Evolutionary conservation across 2,329 filamentous ascomycete species (phyloP).

Genomic region (Calonectria honghensis): DNA sequence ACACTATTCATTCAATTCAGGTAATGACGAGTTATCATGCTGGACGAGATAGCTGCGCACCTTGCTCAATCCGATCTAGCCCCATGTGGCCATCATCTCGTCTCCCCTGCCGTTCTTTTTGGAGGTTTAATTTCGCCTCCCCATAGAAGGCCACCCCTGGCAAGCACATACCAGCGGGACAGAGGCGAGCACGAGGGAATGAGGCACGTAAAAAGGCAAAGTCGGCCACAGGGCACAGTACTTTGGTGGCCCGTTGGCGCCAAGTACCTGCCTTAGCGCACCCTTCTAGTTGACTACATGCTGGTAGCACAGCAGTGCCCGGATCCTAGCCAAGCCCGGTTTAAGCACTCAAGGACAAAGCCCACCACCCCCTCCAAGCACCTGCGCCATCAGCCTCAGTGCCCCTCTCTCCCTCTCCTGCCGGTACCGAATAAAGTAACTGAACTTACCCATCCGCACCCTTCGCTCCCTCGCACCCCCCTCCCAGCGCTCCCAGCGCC

Average conservation of each 20-base stretch:
- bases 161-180: constrained; percentile 29
- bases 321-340: constrained; percentile 20
- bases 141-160: constrained; percentile 29
- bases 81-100: constrained; percentile 28
- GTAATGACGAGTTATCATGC: constrained; percentile 22
- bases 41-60: constrained; percentile 8
- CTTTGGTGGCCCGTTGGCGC: constrained; percentile 22
- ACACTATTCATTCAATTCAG: constrained; percentile 21
- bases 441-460: constrained; percentile 16
- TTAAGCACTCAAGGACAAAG: constrained; percentile 17
- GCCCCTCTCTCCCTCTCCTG: constrained; percentile 7
- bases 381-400: constrained; percentile 30
- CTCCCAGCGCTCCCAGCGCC: constrained; percentile 33
- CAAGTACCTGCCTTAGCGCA: constrained; percentile 53
- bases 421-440: constrained; percentile 17
- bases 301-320: constrained; percentile 17
- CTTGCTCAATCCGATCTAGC: constrained; percentile 23
- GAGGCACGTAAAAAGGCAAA: constrained; percentile 27
- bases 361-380: constrained; percentile 34
- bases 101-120: constrained; percentile 34
- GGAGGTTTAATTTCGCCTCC: constrained; percentile 50
- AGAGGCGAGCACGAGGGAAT: constrained; percentile 15
- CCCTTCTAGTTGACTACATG: constrained; percentile 18
- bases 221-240: constrained; percentile 18
- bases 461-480: constrained; percentile 33